Base-by-base conservation (phyloP, 352 stramenopile genomes). In the Peronospora tabacina region DNA sequence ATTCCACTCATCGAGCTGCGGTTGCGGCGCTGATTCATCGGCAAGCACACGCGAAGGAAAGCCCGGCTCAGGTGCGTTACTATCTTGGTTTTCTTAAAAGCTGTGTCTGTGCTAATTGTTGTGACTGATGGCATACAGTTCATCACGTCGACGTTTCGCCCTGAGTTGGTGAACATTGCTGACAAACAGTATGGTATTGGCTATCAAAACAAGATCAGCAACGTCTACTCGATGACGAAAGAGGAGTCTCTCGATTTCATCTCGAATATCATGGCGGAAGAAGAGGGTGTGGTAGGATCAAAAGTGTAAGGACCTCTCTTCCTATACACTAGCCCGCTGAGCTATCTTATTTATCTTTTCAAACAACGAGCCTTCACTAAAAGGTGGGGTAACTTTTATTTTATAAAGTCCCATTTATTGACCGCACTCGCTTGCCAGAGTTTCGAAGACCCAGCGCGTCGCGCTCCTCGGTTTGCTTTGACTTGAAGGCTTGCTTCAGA, bases 121-220 rank as follows among this genome's bases (percentile, higher is more conserved):
- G 32, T 28, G 11, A 13, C 1, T 28, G 7, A 24, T 30, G 20
- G 28, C 39, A 42, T 61, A 19, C 33, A 83, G 73, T 79, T 99
- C 65, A 99, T 99, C 68, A 98, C 95, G 9, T 99, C 94, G 40
- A 99, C 97, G 16, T 99, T 99, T 70, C 87, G 96, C n/a, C 96
- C 95, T 4, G 97, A 99, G 66, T 66, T 99, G n/a, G 95, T 99
- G 13, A 88, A 83, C 26, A 89, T 98, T 30, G 90, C 96, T 0
- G 95, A 98, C 67, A 91, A 93, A 35, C 98, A 95, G 63, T 99
- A 98, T 61, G 96, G 97, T 40, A 98, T 99, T 35, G 94, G 87
- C 47, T 95, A 98, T 70, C 94, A 98, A 66, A 98, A 98, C 80
- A 99, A 99, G 69, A 96, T 98, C 63, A 95, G 85, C 52, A 94